A percentile compares a stretch with the other conserved stretches of the same genome.
Evolutionary conservation across 73 alveolate genomes (phyloP).

Genomic region (Stentor coeruleus): DNA sequence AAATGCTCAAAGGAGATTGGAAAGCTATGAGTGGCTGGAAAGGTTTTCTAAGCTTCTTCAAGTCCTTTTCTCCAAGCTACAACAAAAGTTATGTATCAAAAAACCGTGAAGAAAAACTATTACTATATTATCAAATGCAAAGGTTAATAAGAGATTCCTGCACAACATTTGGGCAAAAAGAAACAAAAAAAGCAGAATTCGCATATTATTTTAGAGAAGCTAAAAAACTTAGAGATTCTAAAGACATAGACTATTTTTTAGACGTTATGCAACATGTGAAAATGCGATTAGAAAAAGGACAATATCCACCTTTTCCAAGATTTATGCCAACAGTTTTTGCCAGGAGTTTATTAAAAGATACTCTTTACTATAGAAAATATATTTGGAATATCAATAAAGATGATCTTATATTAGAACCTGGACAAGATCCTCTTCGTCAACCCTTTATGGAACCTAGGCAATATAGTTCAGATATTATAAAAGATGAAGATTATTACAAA

Average conservation of each 20-base stretch:
- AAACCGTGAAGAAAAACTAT: background rate
- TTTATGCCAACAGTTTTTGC: background rate
- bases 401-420: conserved; percentile 14
- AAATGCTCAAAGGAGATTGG: too few species aligned
- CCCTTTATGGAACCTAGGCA: conserved; percentile 22
- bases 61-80: background rate
- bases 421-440: conserved; percentile 6
- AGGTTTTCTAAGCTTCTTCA: background rate
- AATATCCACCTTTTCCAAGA: conserved; percentile 20
- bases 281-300: background rate
- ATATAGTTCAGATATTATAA: background rate
- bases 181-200: background rate
- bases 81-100: background rate
- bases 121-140: background rate
- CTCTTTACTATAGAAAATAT: background rate
- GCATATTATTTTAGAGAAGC: conserved; percentile 4
- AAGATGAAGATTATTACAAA: background rate
- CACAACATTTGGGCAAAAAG: background rate
- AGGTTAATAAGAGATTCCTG: background rate
- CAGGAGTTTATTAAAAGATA: background rate
- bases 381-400: conserved; percentile 10
- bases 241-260: conserved; percentile 1
- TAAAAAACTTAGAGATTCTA: background rate
- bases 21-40: conserved; percentile 1
- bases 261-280: conserved; percentile 9